Evolutionary conservation across 2,329 filamentous ascomycete species (phyloP).

Genomic region (Monosporascus ibericus): DNA sequence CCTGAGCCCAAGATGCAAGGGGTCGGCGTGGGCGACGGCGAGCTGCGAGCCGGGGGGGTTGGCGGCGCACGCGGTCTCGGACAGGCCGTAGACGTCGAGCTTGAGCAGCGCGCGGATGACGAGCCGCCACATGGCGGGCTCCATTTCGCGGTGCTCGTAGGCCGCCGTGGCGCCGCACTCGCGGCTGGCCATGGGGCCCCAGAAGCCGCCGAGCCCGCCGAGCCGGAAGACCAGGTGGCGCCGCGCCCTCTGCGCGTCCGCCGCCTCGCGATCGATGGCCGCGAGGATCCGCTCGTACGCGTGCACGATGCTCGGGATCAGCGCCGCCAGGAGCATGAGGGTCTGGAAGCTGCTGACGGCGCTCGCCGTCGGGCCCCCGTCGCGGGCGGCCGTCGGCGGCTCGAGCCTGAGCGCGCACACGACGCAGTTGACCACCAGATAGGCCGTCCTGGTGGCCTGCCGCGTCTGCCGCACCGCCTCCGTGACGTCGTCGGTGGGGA

Average conservation of each 20-base stretch:
- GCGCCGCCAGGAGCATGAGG: constrained; percentile 51
- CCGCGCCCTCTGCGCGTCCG: constrained; percentile 34
- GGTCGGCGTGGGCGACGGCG: constrained; percentile 1
- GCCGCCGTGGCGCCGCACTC: constrained; percentile 21
- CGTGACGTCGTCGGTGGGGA: constrained; percentile 39
- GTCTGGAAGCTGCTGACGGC: constrained; percentile 50
- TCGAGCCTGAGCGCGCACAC: constrained; percentile 39
- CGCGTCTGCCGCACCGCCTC: constrained; percentile 43
- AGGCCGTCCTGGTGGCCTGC: constrained; percentile 40
- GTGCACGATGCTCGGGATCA: constrained; percentile 52
- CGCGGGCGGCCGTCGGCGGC: constrained; percentile 4
- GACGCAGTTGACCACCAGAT: constrained; percentile 46
- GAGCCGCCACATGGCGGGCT: constrained; percentile 48
- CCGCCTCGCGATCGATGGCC: constrained; percentile 48
- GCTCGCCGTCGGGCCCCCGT: constrained; percentile 18
- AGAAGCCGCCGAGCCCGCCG: constrained; percentile 42
- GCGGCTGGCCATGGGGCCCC: constrained; percentile 27
- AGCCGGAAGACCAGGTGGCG: constrained; percentile 40
- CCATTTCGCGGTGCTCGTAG: constrained; percentile 40
- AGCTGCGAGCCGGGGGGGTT: neutral
- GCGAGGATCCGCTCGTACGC: constrained; percentile 50
- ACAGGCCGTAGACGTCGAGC: constrained; percentile 51
- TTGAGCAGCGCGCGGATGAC: constrained; percentile 48
- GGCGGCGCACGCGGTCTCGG: constrained; percentile 9
- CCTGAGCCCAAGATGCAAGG: constrained; percentile 42